Base-by-base conservation (phyloP, 805 yeast species). In the Candida pseudoglaebosa region DNA sequence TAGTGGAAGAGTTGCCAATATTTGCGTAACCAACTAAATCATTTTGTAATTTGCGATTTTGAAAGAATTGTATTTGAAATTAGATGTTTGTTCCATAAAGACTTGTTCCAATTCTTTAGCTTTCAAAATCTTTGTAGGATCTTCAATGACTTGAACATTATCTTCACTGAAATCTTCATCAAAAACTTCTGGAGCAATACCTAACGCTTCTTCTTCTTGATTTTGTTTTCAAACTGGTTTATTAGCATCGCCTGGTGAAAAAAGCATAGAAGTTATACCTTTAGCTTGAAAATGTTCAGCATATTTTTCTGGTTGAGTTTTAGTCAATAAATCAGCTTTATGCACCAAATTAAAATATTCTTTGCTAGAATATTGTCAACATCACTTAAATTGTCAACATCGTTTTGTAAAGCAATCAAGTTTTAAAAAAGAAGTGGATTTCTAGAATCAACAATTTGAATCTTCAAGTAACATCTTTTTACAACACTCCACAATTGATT, bases 1-100 rank as follows among this genome's bases (percentile, higher is more conserved):
- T 93, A 2, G 98, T 93, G n/a, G 98, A 90, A 2, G 98, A 93
- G 57, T 87, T 87, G 68, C 96, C 96, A 18, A 71, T 75, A 59
- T 91, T 93, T 28, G 99, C 99, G 60, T 93, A 93, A 24, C 99
- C 99, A 15, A 93, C 99, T 48, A 93, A 73, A 43, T 99, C 99
- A 47, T 93, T 88, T 57, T 89, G 95, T 38, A 86, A 67, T 44
- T 82, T 71, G 24, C 73, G 56, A 42, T 78, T 75, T 13, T 80
- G 79, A 46, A 71, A 74, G 77, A 76, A 37, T 66, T 69, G 3
- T 69, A 65, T 15, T 81, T 78, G 32, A 70, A 65, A 41, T 70
- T 70, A n/a, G 97, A 97, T 0, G 97, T 89, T 40, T 77, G 82
- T 13, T 70, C 61, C 51, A 87, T 59, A 59, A 91, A 89, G 16